Conservation (phyloP, 768 basidiomycete genomes). For the Collybia nuda region DNA sequence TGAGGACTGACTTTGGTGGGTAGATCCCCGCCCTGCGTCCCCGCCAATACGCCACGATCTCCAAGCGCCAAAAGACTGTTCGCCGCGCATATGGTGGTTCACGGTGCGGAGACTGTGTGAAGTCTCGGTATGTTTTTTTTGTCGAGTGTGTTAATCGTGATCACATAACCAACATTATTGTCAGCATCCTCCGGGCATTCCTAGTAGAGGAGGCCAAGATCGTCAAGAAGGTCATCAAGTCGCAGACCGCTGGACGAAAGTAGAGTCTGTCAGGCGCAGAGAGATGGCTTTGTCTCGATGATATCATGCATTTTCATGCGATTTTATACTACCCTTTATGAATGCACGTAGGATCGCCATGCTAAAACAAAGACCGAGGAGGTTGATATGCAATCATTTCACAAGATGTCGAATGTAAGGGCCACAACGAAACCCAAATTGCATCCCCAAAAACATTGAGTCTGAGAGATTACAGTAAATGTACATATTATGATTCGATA, state of each 20-base stretch:
- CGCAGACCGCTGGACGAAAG: slow-evolving; percentile 51
- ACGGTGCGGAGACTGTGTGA: slow-evolving; percentile 93
- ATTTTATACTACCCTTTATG: slow-evolving; percentile 18
- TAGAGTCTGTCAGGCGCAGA: slow-evolving; percentile 20
- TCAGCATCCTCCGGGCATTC: slow-evolving; percentile 96
- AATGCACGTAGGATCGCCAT: slow-evolving; percentile 23
- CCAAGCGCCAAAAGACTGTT: slow-evolving; percentile 97
- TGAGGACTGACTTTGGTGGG: neutral
- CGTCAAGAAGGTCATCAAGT: slow-evolving; percentile 99
- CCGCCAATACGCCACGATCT: slow-evolving; percentile 92
- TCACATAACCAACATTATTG: slow-evolving; percentile 2
- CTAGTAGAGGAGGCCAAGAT: slow-evolving; percentile 99
- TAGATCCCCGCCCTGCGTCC: slow-evolving; percentile 96
- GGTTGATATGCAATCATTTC: slow-evolving; percentile 1
- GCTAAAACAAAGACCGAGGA: slow-evolving; percentile 18
- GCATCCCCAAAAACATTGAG: too few species aligned
- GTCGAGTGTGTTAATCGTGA: neutral
- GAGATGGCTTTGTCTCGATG: slow-evolving; percentile 7
- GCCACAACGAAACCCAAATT: too few species aligned
- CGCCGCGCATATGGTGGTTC: slow-evolving; percentile 97
- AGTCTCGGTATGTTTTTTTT: slow-evolving; percentile 72
- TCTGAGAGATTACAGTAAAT: neutral
- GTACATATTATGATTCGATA: slow-evolving; percentile 2
- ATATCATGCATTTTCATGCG: slow-evolving; percentile 16
- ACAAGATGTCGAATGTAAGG: neutral